Conservation (phyloP, 139 green algal genomes). For the Limnomonas spitsbergensis region DNA sequence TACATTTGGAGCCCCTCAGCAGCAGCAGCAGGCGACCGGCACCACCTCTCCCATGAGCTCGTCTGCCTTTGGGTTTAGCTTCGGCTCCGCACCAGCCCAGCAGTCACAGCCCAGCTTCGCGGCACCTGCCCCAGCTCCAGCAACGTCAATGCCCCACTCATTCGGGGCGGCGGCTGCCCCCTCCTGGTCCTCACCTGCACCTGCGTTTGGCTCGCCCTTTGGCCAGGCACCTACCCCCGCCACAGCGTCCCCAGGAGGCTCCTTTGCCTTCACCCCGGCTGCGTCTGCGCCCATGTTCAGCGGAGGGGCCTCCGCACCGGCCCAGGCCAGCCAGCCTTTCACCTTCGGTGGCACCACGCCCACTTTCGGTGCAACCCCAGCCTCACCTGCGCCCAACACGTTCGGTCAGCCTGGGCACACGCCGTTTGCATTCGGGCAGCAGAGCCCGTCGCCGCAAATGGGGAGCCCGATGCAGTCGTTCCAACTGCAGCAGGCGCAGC, state of each 20-base stretch:
- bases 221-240: too few relatives aligned
- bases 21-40: not conserved
- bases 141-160: not conserved
- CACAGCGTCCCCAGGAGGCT: too few relatives aligned
- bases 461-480: not conserved
- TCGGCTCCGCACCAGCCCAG: not conserved
- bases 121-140: not conserved
- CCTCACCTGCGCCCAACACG: conserved; percentile 1
- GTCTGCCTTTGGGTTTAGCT: not conserved
- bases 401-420: not conserved
- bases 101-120: not conserved
- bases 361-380: not conserved
- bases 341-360: conserved; percentile 10
- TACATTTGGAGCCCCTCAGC: not conserved
- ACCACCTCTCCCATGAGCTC: not conserved
- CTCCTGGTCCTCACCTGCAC: not conserved
- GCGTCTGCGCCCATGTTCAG: too few relatives aligned
- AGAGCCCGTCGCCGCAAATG: not conserved
- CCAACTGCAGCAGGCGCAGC: not conserved
- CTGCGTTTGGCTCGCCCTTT: not conserved
- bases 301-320: too few relatives aligned
- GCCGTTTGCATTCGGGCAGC: not conserved
- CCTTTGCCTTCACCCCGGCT: too few relatives aligned
- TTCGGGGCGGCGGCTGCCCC: not conserved
- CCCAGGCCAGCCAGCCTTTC: too few relatives aligned